Evolutionary conservation across 192 early-diverging fungal genomes (phyloP), one percentile per base, ranked within the genome.

Genomic region (Coemansia sp.): DNA sequence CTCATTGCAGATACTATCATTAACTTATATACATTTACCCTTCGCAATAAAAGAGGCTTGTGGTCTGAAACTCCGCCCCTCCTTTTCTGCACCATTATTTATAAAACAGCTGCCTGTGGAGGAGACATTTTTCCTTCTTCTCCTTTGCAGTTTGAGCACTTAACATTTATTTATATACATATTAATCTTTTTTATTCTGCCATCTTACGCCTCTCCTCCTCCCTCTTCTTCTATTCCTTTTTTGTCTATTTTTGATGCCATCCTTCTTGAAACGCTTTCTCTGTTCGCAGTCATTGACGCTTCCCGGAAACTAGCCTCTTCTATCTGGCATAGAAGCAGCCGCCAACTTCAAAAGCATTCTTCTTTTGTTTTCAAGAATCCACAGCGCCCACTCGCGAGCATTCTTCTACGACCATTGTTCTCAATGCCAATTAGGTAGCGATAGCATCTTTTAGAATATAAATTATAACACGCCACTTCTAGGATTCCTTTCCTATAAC

Each of bases 51-150:
- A 7, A 41, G 12, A 41, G 39, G 39, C 39, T 7, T 41, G 12
- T 41, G 39, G 39, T 41, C 39, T 41, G 46, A 49, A 49, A 49
- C 46, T 49, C 46, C 46, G 46, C 26, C 60, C 46, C 60, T 3
- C 62, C 35, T 23, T 39, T 6, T 14, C 41, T n/a, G 3, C 39
- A 20, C 20, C 30, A 18, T 45, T 45, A 30, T 63, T 38, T n/a
- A 30, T 34, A 24, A 24, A n/a, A 48, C 41, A 33, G 12, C 46
- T 34, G 33, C 20, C 30, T 30, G 30, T 3, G 30, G 30, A 30
- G 30, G 30, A 30, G 30, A 30, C 30, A 1, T 30, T 30, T 30
- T 30, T 63, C n/a, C 16, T 34, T 33, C 46, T 49, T 30, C 10
- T 14, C 15, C n/a, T n/a, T 34, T 63, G n/a, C 36, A 12, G 9